These are phyloP conservation scores for Cryomyces minteri DNA, from an alignment of 495 filamentous ascomycete species.

Conservation along the genomic window DNA sequence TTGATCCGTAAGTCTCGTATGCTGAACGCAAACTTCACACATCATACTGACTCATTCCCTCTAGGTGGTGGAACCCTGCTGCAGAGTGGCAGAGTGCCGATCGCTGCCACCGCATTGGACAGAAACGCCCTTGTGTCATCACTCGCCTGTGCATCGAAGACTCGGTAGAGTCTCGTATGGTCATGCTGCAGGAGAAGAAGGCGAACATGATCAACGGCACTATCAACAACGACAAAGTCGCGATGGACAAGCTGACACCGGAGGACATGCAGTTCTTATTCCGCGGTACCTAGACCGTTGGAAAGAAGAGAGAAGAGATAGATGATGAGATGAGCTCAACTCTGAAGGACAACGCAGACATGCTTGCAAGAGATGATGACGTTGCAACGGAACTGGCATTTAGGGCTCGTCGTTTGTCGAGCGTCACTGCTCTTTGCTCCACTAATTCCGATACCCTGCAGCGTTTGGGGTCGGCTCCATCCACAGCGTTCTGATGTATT, in stretches of 20 bases:
- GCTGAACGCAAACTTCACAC: background rate
- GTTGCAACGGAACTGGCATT: no score
- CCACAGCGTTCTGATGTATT: no score
- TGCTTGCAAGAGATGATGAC: no score
- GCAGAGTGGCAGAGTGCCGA: constrained; percentile 97
- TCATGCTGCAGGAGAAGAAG: constrained; percentile 93
- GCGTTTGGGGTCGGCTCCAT: no score
- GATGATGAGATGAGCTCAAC: no score
- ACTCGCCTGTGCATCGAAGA: constrained; percentile 90
- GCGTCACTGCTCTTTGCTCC: no score
- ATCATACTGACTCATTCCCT: constrained; percentile 8
- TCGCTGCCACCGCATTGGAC: constrained; percentile 91
- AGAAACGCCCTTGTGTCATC: constrained; percentile 83
- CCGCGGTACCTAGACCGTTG: constrained; percentile 33
- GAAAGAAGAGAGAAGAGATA: background rate
- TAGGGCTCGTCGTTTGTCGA: no score
- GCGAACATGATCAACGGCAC: constrained; percentile 89
- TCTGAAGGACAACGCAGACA: no score
- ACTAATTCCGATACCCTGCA: no score
- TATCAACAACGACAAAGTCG: constrained; percentile 74
- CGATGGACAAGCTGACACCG: constrained; percentile 74
- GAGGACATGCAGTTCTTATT: constrained; percentile 94
- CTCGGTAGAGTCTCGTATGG: constrained; percentile 86
- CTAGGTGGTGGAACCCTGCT: constrained; percentile 89
- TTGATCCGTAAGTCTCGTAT: constrained; percentile 57